phyloP scores from a whole-genome alignment of 179 eudicot genomes.

The Spergularia azorica region DNA sequence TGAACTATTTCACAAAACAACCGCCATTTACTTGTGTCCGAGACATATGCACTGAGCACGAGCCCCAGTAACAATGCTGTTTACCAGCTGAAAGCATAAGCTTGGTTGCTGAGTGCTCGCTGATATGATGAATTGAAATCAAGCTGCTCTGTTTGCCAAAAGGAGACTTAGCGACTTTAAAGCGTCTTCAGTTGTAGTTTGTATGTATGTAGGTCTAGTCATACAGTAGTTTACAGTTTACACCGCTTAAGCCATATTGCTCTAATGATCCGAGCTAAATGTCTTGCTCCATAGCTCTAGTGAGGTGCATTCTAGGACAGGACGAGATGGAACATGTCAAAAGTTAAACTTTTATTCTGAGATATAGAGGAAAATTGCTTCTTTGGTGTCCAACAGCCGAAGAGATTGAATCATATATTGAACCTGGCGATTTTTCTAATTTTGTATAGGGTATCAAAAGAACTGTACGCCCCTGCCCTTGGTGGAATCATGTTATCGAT shows the following conservation, averaged over 20 bases:
- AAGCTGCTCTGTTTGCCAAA: neutral
- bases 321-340: neutral
- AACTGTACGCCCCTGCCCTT: conserved; percentile 93
- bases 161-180: neutral
- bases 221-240: neutral
- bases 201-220: neutral
- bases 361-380: neutral
- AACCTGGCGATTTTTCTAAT: neutral
- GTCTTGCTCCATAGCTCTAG: neutral
- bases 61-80: too few species aligned
- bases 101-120: neutral
- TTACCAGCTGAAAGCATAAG: too few species aligned
- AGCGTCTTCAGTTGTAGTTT: neutral
- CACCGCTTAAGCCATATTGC: neutral
- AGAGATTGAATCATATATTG: neutral
- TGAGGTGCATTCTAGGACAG: neutral
- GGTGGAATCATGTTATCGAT: conserved; percentile 98
- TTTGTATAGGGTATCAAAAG: conserved; percentile 83
- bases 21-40: too few species aligned
- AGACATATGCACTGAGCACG: too few species aligned
- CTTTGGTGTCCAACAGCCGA: neutral
- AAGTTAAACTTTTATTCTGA: neutral
- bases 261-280: too few species aligned
- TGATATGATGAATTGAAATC: neutral
- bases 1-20: too few species aligned